phyloP scores from a whole-genome alignment of 805 yeast species.

The Kluyveromyces lactis region DNA sequence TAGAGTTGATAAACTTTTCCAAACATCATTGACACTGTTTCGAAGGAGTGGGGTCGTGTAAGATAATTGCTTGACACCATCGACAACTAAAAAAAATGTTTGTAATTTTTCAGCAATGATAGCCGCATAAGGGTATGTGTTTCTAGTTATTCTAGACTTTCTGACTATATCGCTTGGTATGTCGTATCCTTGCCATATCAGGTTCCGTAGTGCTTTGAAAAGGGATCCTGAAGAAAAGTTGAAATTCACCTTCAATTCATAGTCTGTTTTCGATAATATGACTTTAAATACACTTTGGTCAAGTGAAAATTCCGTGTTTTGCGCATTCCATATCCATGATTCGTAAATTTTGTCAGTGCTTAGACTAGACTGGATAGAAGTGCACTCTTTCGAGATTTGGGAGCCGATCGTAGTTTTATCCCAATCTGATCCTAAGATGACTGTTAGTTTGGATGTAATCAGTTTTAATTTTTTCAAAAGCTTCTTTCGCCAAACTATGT shows the following conservation, averaged over 20 bases:
- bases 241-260: constrained; percentile 41
- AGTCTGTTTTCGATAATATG: constrained; percentile 17
- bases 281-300: constrained; percentile 36
- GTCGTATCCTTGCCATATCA: constrained; percentile 42
- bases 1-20: constrained; percentile 29
- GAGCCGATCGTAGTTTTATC: constrained; percentile 56
- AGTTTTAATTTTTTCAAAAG: constrained; percentile 36
- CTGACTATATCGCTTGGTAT: constrained; percentile 46
- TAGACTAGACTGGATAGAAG: constrained; percentile 37
- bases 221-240: constrained; percentile 35
- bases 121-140: constrained; percentile 50
- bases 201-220: constrained; percentile 46
- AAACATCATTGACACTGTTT: constrained; percentile 28
- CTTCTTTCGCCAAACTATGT: constrained; percentile 47
- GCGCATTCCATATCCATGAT: constrained; percentile 39
- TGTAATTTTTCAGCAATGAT: constrained; percentile 44
- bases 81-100: constrained; percentile 25
- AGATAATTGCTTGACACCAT: constrained; percentile 29
- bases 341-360: constrained; percentile 35
- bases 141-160: constrained; percentile 41
- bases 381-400: constrained; percentile 44
- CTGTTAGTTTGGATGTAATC: constrained; percentile 38
- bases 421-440: constrained; percentile 57
- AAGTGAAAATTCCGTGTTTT: constrained; percentile 14
- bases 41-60: constrained; percentile 37